Evolutionary conservation across 345 rosid genomes (phyloP).

Genomic region (Pugionium cornutum): DNA sequence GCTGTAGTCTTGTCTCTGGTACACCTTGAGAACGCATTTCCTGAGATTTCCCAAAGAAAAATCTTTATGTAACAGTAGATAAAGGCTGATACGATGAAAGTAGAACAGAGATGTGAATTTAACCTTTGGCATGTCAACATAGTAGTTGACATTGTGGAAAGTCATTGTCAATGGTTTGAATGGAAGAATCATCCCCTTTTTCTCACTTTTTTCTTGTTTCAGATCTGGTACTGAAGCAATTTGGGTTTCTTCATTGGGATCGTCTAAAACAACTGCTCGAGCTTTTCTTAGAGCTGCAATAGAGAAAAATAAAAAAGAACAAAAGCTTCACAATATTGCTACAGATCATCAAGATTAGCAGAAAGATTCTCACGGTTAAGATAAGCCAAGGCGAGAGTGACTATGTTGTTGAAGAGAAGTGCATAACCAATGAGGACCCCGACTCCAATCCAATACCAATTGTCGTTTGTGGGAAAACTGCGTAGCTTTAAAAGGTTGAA

Average conservation of each 20-base stretch:
- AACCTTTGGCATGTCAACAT: conserved; percentile 90
- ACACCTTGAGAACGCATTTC: conserved; percentile 75
- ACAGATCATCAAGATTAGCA: neutral
- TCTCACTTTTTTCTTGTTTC: conserved; percentile 40
- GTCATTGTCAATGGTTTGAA: conserved; percentile 90
- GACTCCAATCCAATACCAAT: conserved; percentile 90
- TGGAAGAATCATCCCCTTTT: conserved; percentile 93
- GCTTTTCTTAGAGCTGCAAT: conserved; percentile 61
- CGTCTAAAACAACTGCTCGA: conserved; percentile 45
- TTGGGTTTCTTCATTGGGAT: conserved; percentile 45
- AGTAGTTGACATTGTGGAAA: conserved; percentile 86
- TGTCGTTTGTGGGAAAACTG: conserved; percentile 50
- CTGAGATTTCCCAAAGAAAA: conserved; percentile 40
- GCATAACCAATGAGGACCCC: conserved; percentile 63
- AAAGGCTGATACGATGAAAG: neutral
- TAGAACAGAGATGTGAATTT: conserved; percentile 9
- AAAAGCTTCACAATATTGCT: conserved; percentile 11
- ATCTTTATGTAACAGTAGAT: neutral
- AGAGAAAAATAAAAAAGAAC: conserved; percentile 24
- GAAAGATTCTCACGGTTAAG: conserved; percentile 62
- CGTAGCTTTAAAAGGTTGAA: conserved; percentile 55
- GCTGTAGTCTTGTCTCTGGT: conserved; percentile 68
- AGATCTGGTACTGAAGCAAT: conserved; percentile 7
- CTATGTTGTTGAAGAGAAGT: conserved; percentile 62
- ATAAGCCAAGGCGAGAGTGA: conserved; percentile 69